Base-by-base conservation (phyloP, 2,329 filamentous ascomycete species). In the Aspergillus pseudoterreus region DNA sequence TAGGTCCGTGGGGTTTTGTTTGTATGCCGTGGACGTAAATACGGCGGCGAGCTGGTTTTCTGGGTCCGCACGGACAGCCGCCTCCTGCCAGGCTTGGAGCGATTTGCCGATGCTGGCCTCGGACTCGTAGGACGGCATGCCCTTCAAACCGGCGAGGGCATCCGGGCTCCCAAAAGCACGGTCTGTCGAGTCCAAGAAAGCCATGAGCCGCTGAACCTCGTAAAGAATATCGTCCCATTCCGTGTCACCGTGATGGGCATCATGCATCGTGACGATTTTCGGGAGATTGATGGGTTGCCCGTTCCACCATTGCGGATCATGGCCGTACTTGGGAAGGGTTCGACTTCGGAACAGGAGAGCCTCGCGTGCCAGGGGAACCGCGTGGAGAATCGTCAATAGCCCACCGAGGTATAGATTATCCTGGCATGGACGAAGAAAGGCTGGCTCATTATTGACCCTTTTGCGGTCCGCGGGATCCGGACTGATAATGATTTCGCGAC, bases 231-330 rank as follows among this genome's bases (percentile, higher is more conserved):
- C 74, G 38, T 75, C 70, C 57, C 67, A 67, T 35, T 73, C 65
- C 17, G 61, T 63, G 33, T 70, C 64, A 4, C 63, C 63, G 9
- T 64, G 62, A 8, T 62, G 59, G 27, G 66, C 60, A 51, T 71
- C 66, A 24, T 68, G 61, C 14, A 74, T 61, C 46, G 78, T 74
- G n/a, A 83, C 73, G 19, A 80, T 76, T 43, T 75, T 77, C 3
- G 78, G 73, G 12, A 76, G 65, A 27, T 75, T 69, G 22, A 82
- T 78, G 0, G 75, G 63, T 27, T 74, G 75, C 17, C 83, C 83
- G 58, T 78, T 80, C 83, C 83, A 86, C 83, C 83, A 86, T 10
- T 82, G 78, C 1, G 72, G 58, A 52, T 83, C 77, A 48, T 77
- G 65, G 41, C 80, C 81, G 58, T 86, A 86, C 51, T 79, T 72